phyloP scores from a whole-genome alignment of 306 rosid species.

The Ochetophila trinervis region DNA sequence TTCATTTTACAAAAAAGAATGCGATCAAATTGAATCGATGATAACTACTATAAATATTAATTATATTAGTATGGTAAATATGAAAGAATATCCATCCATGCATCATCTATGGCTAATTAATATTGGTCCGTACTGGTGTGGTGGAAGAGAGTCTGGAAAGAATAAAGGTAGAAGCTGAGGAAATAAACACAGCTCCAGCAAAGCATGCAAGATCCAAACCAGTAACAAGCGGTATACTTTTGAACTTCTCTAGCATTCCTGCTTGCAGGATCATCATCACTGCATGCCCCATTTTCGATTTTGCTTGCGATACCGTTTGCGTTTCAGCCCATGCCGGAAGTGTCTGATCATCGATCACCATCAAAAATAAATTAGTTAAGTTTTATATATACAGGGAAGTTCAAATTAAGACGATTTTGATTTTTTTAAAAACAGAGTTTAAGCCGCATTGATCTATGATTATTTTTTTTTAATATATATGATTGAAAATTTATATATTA shows the following conservation, averaged over 20 bases:
- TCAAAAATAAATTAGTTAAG: not conserved
- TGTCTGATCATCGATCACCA: slow-evolving; percentile 21
- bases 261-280: slow-evolving; percentile 56
- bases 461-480: too few relatives aligned
- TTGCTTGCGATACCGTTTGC: slow-evolving; percentile 42
- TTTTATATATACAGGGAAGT: not conserved
- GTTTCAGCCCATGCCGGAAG: slow-evolving; percentile 44
- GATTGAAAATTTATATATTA: too few relatives aligned
- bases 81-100: too few relatives aligned
- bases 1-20: too few relatives aligned
- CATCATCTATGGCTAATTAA: too few relatives aligned
- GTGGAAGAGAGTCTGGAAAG: slow-evolving; percentile 38
- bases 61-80: too few relatives aligned
- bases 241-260: slow-evolving; percentile 53
- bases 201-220: slow-evolving; percentile 47
- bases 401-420: too few relatives aligned
- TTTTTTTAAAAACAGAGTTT: too few relatives aligned
- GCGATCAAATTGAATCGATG: too few relatives aligned
- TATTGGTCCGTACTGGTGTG: not conserved
- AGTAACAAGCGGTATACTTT: slow-evolving; percentile 37
- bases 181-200: slow-evolving; percentile 44
- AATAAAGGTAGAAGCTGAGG: slow-evolving; percentile 45
- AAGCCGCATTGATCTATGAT: too few relatives aligned
- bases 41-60: too few relatives aligned
- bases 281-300: slow-evolving; percentile 52